Percentiles rank a stretch among this genome's conserved stretches.
These are phyloP conservation scores for Monosporascus ibericus DNA, from an alignment of 2,329 filamentous ascomycete species.

Conservation along the genomic window DNA sequence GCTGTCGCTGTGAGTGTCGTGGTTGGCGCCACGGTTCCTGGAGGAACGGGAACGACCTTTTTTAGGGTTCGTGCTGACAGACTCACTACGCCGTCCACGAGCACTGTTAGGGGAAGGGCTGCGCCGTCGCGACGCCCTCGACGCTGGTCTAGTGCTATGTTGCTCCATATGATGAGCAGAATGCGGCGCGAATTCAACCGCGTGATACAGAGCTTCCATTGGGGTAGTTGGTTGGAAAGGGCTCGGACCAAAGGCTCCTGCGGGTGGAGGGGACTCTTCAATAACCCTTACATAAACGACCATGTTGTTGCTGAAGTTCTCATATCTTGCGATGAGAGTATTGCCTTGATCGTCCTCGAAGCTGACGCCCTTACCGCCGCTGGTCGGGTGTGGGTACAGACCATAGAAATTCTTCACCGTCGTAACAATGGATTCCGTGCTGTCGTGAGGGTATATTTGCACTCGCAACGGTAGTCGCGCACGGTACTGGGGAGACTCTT, in stretches of 20 bases:
- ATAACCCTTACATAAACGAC: slow-evolving; percentile 87
- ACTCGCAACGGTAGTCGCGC: slow-evolving; percentile 79
- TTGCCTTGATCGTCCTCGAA: slow-evolving; percentile 89
- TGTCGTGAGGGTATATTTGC: slow-evolving; percentile 92
- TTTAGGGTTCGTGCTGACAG: slow-evolving; percentile 56
- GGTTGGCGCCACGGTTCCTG: slow-evolving; percentile 57
- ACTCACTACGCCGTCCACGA: slow-evolving; percentile 70
- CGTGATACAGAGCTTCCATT: slow-evolving; percentile 45
- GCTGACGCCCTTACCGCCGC: slow-evolving; percentile 72
- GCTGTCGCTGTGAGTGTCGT: slow-evolving; percentile 60
- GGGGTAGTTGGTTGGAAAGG: slow-evolving; percentile 43
- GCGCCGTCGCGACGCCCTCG: slow-evolving; percentile 66
- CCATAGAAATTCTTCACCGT: slow-evolving; percentile 99
- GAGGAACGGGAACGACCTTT: slow-evolving; percentile 63
- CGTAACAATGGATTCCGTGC: slow-evolving; percentile 93
- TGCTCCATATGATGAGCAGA: slow-evolving; percentile 47
- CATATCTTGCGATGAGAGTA: slow-evolving; percentile 89
- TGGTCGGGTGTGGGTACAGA: slow-evolving; percentile 67
- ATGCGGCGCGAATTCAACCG: slow-evolving; percentile 38
- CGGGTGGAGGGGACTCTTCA: slow-evolving; percentile 44
- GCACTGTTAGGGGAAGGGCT: slow-evolving; percentile 69
- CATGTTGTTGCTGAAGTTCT: slow-evolving; percentile 92
- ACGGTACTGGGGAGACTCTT: slow-evolving; percentile 60
- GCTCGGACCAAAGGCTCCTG: slow-evolving; percentile 45
- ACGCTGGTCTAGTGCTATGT: slow-evolving; percentile 60